Percentiles rank a stretch among this genome's conserved stretches.
Conservation (phyloP, 2,329 filamentous ascomycete species). For the Talaromyces sp. region DNA sequence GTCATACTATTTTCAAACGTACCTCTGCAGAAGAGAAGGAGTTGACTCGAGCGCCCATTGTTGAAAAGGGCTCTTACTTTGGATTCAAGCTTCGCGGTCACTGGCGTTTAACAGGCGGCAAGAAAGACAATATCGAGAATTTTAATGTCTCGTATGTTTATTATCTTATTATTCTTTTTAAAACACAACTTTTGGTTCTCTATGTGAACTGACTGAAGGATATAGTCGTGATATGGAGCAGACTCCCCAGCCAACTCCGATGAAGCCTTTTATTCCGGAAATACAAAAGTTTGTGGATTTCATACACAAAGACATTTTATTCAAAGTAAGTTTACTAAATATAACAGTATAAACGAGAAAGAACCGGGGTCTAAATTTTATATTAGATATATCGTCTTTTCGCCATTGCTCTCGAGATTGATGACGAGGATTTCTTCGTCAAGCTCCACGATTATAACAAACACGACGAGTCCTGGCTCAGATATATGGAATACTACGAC, state of each 20-base stretch:
- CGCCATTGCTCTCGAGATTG: not conserved
- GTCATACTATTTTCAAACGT: not conserved
- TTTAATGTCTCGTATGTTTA: not conserved
- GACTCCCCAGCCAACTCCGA: not conserved
- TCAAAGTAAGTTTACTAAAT: not conserved
- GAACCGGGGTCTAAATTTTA: not conserved
- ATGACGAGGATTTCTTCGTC: not conserved
- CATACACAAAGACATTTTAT: not conserved
- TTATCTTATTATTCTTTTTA: not conserved
- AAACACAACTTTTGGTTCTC: not conserved
- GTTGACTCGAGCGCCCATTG: not conserved
- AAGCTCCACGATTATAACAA: not conserved
- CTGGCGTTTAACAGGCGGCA: not conserved
- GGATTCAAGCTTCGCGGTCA: not conserved
- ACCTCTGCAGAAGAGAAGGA: not conserved
- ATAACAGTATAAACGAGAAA: not conserved
- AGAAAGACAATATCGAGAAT: not conserved
- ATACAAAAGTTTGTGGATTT: not conserved
- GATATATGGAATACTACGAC: constrained; percentile 1
- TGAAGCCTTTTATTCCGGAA: not conserved
- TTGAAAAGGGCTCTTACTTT: not conserved
- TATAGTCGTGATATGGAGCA: not conserved
- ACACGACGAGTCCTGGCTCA: not conserved
- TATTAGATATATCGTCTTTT: constrained; percentile 1
- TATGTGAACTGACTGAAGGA: not conserved